phyloP scores from a whole-genome alignment of 1,284 basidiomycete species.

The Cryptococcus sp. region DNA sequence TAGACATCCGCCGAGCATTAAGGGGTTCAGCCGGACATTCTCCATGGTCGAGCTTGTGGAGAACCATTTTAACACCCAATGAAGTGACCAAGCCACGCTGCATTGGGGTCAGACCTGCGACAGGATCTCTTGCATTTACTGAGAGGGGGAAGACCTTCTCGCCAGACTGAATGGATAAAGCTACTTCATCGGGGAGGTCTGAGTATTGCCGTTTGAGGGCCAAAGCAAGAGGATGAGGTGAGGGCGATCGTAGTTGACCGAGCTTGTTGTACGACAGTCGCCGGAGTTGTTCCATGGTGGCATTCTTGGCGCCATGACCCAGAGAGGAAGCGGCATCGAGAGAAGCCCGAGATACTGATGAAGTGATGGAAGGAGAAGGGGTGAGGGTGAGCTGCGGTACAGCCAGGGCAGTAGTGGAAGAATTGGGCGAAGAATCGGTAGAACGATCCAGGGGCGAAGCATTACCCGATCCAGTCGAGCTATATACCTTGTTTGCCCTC shows the following conservation, averaged over 20 bases:
- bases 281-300: conserved; percentile 25
- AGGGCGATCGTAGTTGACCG: conserved; percentile 31
- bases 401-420: conserved; percentile 11
- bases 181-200: conserved; percentile 39
- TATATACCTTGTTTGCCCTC: conserved; percentile 7
- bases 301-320: too few relatives aligned
- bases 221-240: conserved; percentile 38
- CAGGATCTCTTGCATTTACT: conserved; percentile 24
- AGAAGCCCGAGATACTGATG: not conserved
- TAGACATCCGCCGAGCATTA: conserved; percentile 5
- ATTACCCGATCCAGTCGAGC: not conserved
- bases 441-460: conserved; percentile 5
- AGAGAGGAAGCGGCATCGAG: too few relatives aligned
- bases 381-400: conserved; percentile 9
- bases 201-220: conserved; percentile 28
- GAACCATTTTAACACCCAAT: conserved; percentile 24
- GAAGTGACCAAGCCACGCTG: conserved; percentile 30
- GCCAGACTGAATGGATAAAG: conserved; percentile 32
- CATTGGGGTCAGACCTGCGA: conserved; percentile 18
- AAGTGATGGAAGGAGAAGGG: conserved; percentile 7
- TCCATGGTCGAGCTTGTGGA: conserved; percentile 28
- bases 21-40: conserved; percentile 18
- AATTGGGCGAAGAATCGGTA: conserved; percentile 13
- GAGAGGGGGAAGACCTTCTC: conserved; percentile 36
- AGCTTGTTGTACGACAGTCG: conserved; percentile 34